Evolutionary conservation across 768 basidiomycete species (phyloP).

Genomic region (Calvatia gigantea): DNA sequence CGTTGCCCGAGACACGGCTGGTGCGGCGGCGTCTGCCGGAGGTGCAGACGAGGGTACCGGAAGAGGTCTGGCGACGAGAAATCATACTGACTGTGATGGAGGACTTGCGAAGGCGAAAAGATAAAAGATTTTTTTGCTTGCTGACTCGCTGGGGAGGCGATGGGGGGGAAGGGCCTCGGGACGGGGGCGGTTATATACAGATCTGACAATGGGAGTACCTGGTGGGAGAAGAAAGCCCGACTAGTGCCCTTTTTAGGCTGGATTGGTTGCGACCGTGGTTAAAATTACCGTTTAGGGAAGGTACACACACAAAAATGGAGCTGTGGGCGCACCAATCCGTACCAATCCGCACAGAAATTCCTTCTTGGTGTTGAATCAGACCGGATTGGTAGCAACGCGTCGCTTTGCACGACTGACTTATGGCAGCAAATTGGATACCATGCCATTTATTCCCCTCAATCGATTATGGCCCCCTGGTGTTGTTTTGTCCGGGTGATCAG

Average conservation of each 20-base stretch:
- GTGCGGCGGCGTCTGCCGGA: slow-evolving; percentile 4
- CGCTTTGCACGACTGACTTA: not conserved
- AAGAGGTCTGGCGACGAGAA: slow-evolving; percentile 4
- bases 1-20: slow-evolving; percentile 1
- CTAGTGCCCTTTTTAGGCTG: not conserved
- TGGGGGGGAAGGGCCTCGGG: not conserved
- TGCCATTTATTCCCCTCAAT: too few relatives aligned
- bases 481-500: not conserved
- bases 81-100: not conserved
- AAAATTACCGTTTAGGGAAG: slow-evolving; percentile 3
- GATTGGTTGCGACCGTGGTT: slow-evolving; percentile 4
- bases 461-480: not conserved
- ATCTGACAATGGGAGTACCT: not conserved
- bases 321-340: slow-evolving; percentile 11
- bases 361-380: not conserved
- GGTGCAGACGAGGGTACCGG: not conserved
- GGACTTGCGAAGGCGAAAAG: not conserved
- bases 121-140: not conserved
- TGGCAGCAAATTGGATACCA: not conserved
- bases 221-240: slow-evolving; percentile 6
- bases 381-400: slow-evolving; percentile 2
- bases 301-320: not conserved
- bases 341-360: slow-evolving; percentile 5
- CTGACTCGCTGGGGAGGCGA: not conserved
- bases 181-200: not conserved